Conservation (phyloP, 768 basidiomycete genomes). For the Agrocybe pediades region DNA sequence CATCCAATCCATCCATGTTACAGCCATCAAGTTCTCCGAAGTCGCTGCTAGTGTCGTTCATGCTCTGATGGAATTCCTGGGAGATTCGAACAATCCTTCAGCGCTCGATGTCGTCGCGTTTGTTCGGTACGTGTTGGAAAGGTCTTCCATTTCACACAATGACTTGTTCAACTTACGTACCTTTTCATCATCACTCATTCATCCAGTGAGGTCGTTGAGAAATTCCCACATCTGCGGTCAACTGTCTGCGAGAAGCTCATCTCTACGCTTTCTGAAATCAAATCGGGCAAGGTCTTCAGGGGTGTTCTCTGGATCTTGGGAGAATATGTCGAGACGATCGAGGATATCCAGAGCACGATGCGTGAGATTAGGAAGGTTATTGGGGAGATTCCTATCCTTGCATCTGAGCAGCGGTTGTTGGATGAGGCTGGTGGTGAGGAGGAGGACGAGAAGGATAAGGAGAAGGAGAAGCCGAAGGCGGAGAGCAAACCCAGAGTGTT, state of each 20-base stretch:
- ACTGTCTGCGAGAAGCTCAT: constrained; percentile 87
- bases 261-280: constrained; percentile 80
- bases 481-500: constrained; percentile 73
- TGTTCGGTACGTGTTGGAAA: constrained; percentile 36
- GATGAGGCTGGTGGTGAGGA: constrained; percentile 64
- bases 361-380: constrained; percentile 80
- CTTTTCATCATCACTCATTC: too few species aligned
- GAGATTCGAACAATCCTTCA: constrained; percentile 92
- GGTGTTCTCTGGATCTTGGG: constrained; percentile 99
- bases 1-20: constrained; percentile 96
- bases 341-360: constrained; percentile 75
- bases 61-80: constrained; percentile 91
- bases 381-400: constrained; percentile 97
- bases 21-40: constrained; percentile 95
- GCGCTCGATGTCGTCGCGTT: constrained; percentile 91
- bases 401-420: constrained; percentile 81
- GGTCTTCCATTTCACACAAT: background rate
- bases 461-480: constrained; percentile 50
- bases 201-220: constrained; percentile 90
- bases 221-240: constrained; percentile 85
- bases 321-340: constrained; percentile 77
- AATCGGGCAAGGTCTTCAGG: constrained; percentile 95
- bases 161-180: too few species aligned
- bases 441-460: constrained; percentile 48
- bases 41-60: constrained; percentile 95